Evolutionary conservation across 2,329 filamentous ascomycete genomes (phyloP).

Genomic region (Setomelanomma holmii): DNA sequence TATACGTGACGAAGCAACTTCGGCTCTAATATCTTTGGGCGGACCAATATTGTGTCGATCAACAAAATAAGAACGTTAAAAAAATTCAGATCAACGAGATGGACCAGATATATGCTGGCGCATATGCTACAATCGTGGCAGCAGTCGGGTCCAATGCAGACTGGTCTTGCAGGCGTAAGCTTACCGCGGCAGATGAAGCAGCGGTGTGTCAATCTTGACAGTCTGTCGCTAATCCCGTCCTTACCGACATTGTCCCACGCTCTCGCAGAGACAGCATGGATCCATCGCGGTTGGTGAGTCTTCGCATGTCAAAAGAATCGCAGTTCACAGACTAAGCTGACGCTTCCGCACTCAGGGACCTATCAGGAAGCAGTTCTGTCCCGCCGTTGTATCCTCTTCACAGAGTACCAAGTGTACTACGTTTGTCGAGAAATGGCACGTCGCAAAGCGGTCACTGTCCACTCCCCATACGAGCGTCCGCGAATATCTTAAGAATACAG

Average conservation of each 20-base stretch:
- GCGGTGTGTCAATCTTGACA: not conserved
- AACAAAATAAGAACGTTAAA: not conserved
- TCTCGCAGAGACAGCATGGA: not conserved
- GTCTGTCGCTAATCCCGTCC: not conserved
- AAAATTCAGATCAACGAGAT: slow-evolving; percentile 10
- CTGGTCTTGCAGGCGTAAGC: slow-evolving; percentile 1
- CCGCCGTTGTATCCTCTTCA: slow-evolving; percentile 9
- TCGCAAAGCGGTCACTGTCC: not conserved
- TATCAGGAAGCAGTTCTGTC: slow-evolving; percentile 14
- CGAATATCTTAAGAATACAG: not conserved
- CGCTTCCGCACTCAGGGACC: not conserved
- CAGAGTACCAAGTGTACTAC: slow-evolving; percentile 12
- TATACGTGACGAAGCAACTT: not conserved
- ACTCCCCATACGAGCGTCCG: not conserved
- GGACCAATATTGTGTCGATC: slow-evolving; percentile 5
- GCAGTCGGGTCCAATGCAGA: not conserved
- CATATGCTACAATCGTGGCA: slow-evolving; percentile 13
- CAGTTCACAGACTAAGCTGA: not conserved
- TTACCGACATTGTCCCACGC: not conserved
- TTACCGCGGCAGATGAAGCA: not conserved
- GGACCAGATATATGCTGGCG: slow-evolving; percentile 12
- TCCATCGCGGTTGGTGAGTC: not conserved
- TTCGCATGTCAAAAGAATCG: not conserved
- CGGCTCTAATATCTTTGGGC: slow-evolving; percentile 3
- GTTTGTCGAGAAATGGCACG: slow-evolving; percentile 1